Percentiles rank a stretch among this genome's conserved stretches.
phyloP scores from a whole-genome alignment of 805 yeast species.

The Candida nemodendra region DNA sequence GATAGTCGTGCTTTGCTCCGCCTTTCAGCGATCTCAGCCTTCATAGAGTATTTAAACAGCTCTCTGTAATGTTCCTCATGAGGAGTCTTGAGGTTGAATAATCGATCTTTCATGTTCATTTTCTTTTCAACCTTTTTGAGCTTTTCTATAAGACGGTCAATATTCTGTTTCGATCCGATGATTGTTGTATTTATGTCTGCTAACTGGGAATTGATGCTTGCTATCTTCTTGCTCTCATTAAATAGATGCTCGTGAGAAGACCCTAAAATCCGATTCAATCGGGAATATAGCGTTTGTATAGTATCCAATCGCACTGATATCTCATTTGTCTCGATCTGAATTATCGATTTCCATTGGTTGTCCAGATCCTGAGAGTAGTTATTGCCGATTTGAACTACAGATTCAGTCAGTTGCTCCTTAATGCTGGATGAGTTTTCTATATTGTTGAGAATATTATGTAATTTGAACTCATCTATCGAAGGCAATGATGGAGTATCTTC shows the following conservation, averaged over 20 bases:
- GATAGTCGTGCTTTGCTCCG: not conserved
- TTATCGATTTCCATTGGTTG: slow-evolving; percentile 24
- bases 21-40: slow-evolving; percentile 16
- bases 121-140: slow-evolving; percentile 35
- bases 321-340: slow-evolving; percentile 24
- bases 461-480: slow-evolving; percentile 27
- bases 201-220: slow-evolving; percentile 17
- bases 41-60: slow-evolving; percentile 33
- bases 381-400: slow-evolving; percentile 20
- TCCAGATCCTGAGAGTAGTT: slow-evolving; percentile 31
- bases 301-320: slow-evolving; percentile 20
- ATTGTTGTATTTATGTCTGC: slow-evolving; percentile 23
- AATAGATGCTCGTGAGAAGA: slow-evolving; percentile 8
- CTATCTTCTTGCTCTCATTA: slow-evolving; percentile 2
- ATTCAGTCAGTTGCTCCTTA: slow-evolving; percentile 21
- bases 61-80: slow-evolving; percentile 45
- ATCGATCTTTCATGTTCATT: slow-evolving; percentile 36
- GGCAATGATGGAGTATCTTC: slow-evolving; percentile 21
- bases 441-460: slow-evolving; percentile 24
- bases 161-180: slow-evolving; percentile 14
- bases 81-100: slow-evolving; percentile 35
- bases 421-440: slow-evolving; percentile 24
- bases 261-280: slow-evolving; percentile 9
- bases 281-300: slow-evolving; percentile 7
- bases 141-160: slow-evolving; percentile 27